phyloP scores from a whole-genome alignment of 495 filamentous ascomycete genomes.

The Penicillium goetzii region DNA sequence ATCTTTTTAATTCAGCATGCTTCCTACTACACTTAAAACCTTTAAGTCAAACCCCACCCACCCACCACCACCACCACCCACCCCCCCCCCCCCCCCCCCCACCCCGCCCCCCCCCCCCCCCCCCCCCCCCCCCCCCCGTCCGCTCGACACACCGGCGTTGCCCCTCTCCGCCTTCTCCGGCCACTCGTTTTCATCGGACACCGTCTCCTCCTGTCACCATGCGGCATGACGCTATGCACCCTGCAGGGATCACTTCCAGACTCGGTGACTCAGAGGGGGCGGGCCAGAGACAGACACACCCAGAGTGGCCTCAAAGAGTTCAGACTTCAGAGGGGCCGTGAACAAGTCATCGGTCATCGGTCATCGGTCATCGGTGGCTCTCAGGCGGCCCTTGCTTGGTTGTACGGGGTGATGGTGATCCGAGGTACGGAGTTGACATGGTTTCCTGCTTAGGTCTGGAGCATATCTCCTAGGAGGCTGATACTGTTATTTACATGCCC shows the following conservation, averaged over 20 bases:
- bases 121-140: slow-evolving; percentile 9
- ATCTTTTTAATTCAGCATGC: no score
- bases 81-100: no score
- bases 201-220: slow-evolving; percentile 21
- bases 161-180: slow-evolving; percentile 13
- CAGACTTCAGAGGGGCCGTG: background rate
- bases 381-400: slow-evolving; percentile 31
- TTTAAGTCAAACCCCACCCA: no score
- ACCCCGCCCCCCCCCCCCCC: no score
- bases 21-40: no score
- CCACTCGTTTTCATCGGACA: slow-evolving; percentile 6
- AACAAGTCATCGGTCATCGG: slow-evolving; percentile 16
- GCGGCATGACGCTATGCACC: slow-evolving; percentile 35
- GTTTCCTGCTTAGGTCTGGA: background rate
- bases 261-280: slow-evolving; percentile 34
- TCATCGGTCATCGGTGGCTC: slow-evolving; percentile 10
- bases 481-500: background rate
- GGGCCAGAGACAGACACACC: no score
- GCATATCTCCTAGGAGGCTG: background rate
- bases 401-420: slow-evolving; percentile 33
- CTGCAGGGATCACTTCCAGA: slow-evolving; percentile 30
- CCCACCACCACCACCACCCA: no score
- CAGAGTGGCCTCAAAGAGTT: no score
- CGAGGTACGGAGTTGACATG: background rate
- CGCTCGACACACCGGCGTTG: slow-evolving; percentile 4